Conservation (phyloP, 1,284 basidiomycete genomes). For the Phylloporus sp. region DNA sequence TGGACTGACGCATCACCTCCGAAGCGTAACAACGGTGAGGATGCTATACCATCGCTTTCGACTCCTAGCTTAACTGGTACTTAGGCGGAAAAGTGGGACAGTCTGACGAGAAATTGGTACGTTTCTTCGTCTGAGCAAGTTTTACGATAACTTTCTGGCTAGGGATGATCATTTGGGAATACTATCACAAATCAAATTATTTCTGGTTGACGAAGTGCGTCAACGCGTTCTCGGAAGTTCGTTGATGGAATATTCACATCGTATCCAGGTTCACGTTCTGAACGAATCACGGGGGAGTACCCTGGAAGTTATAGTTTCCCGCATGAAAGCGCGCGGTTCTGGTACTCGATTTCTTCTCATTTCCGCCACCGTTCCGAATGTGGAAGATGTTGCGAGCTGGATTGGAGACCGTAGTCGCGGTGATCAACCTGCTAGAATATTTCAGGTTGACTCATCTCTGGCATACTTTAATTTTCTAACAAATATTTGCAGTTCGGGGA, state of each 20-base stretch:
- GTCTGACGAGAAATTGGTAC: conserved; percentile 86
- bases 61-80: conserved; percentile 7
- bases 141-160: conserved; percentile 15
- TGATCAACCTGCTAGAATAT: conserved; percentile 64
- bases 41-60: not conserved
- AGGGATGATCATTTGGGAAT: conserved; percentile 71
- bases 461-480: not conserved
- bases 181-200: conserved; percentile 72
- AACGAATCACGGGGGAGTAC: conserved; percentile 90
- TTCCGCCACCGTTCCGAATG: conserved; percentile 95
- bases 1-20: conserved; percentile 7
- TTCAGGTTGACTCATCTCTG: conserved; percentile 55
- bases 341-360: conserved; percentile 84
- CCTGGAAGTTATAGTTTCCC: conserved; percentile 89
- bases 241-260: not conserved
- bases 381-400: conserved; percentile 90
- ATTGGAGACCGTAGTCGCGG: conserved; percentile 55
- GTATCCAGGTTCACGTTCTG: conserved; percentile 83
- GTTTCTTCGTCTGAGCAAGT: conserved; percentile 12
- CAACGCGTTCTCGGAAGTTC: not conserved
- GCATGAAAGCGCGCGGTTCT: conserved; percentile 84
- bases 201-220: conserved; percentile 89
- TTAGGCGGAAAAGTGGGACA: conserved; percentile 95
- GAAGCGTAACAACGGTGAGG: conserved; percentile 76
- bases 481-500: conserved; percentile 77